phyloP scores from a whole-genome alignment of 495 filamentous ascomycete species.

The Aspergillus campestris region DNA sequence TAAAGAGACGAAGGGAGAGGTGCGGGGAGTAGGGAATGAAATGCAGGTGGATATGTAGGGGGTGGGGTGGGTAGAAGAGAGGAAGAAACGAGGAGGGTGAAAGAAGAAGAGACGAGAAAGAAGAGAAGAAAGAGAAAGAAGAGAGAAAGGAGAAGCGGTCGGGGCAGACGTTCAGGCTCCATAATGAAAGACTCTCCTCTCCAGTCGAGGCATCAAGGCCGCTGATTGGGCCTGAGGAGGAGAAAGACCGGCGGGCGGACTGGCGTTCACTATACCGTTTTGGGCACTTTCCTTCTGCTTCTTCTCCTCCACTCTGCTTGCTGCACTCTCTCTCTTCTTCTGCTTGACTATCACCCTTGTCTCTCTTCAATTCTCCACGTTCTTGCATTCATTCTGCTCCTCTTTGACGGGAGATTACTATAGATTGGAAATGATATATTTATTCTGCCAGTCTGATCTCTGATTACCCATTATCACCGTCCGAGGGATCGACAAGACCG shows the following conservation, averaged over 20 bases:
- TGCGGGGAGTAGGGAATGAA: conserved; percentile 8
- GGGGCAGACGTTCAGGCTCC: conserved; percentile 20
- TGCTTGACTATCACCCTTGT: conserved; percentile 7
- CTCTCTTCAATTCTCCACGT: conserved; percentile 12
- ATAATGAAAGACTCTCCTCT: conserved; percentile 16
- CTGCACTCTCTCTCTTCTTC: conserved; percentile 18
- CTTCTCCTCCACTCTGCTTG: neutral
- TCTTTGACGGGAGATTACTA: conserved; percentile 11
- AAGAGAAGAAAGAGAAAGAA: conserved; percentile 22
- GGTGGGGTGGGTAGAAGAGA: conserved; percentile 13
- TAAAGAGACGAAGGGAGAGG: neutral
- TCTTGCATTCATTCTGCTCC: conserved; percentile 41
- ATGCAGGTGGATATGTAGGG: conserved; percentile 9
- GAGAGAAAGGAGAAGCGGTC: conserved; percentile 38
- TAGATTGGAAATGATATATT: neutral
- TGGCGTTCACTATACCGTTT: conserved; percentile 13
- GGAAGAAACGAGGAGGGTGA: conserved; percentile 11
- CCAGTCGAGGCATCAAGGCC: conserved; percentile 12
- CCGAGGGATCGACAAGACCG: neutral
- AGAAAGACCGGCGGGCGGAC: conserved; percentile 29
- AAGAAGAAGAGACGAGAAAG: conserved; percentile 25
- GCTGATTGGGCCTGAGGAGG: conserved; percentile 40
- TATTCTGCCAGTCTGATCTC: neutral
- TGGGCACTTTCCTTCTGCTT: conserved; percentile 4
- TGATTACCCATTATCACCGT: neutral